These are phyloP conservation scores for Macrocystidia cucumis DNA, from an alignment of 1,284 basidiomycete species.

Conservation along the genomic window DNA sequence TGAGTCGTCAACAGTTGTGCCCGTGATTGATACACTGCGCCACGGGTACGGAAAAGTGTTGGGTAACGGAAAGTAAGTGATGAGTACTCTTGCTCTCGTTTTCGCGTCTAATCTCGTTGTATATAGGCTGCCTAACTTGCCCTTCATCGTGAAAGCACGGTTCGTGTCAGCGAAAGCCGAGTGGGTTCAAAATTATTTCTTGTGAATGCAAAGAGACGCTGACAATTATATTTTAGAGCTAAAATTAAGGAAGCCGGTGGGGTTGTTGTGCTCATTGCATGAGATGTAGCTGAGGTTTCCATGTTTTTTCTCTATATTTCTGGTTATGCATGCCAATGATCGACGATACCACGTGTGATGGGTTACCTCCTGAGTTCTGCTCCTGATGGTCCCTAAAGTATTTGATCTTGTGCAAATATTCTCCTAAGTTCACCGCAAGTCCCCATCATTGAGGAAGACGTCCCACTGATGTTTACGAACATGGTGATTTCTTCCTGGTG, in stretches of 20 bases:
- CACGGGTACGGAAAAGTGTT: slow-evolving; percentile 90
- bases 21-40: slow-evolving; percentile 84
- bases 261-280: slow-evolving; percentile 87
- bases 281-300: slow-evolving; percentile 21
- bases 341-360: slow-evolving; percentile 10
- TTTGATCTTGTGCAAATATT: too few species aligned
- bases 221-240: slow-evolving; percentile 30
- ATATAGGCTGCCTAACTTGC: slow-evolving; percentile 68
- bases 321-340: slow-evolving; percentile 12
- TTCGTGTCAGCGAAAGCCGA: slow-evolving; percentile 88
- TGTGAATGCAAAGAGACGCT: slow-evolving; percentile 5
- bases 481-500: too few species aligned
- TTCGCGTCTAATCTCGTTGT: slow-evolving; percentile 6
- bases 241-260: slow-evolving; percentile 94
- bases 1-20: slow-evolving; percentile 71
- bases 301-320: slow-evolving; percentile 11
- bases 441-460: too few species aligned
- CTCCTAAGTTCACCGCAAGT: too few species aligned
- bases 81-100: slow-evolving; percentile 1
- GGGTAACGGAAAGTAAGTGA: slow-evolving; percentile 75
- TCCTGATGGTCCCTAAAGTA: too few species aligned
- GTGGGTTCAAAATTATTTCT: slow-evolving; percentile 38
- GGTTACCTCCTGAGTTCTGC: slow-evolving; percentile 1
- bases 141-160: slow-evolving; percentile 95
- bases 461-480: too few species aligned